Conservation (phyloP, 768 basidiomycete genomes). For the Panus rudis region DNA sequence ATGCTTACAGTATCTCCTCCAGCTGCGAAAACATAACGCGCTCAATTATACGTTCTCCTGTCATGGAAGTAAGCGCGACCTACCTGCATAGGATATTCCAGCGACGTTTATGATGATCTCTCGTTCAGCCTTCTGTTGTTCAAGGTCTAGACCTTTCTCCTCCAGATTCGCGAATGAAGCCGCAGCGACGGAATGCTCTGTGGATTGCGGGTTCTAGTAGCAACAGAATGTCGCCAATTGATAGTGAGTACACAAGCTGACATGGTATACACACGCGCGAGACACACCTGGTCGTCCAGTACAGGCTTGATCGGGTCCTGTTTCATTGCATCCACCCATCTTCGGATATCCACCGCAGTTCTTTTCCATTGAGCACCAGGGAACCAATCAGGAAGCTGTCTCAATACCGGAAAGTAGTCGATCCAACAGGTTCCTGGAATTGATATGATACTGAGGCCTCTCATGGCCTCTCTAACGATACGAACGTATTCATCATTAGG, state of each 20-base stretch:
- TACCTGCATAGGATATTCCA: constrained; percentile 3
- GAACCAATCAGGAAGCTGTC: neutral
- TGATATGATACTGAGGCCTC: neutral
- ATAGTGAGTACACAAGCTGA: too few relatives aligned
- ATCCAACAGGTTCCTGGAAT: constrained; percentile 6
- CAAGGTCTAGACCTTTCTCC: neutral
- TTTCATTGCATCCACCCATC: neutral
- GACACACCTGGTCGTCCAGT: neutral
- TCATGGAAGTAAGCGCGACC: neutral
- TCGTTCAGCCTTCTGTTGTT: neutral
- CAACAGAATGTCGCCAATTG: neutral
- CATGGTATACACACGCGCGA: too few relatives aligned
- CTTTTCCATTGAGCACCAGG: constrained; percentile 2
- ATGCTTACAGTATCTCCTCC: constrained; percentile 5
- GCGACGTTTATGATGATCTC: neutral
- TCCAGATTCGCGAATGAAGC: neutral
- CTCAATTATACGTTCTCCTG: neutral
- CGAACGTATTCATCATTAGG: neutral
- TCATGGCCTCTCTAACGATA: neutral
- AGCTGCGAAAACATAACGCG: neutral
- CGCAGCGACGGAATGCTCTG: neutral
- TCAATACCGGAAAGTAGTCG: constrained; percentile 3
- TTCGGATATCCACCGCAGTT: neutral
- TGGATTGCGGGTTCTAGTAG: neutral
- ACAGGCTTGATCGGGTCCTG: neutral